phyloP scores from a whole-genome alignment of 2,329 filamentous ascomycete genomes.

The Aspergillus sp. region DNA sequence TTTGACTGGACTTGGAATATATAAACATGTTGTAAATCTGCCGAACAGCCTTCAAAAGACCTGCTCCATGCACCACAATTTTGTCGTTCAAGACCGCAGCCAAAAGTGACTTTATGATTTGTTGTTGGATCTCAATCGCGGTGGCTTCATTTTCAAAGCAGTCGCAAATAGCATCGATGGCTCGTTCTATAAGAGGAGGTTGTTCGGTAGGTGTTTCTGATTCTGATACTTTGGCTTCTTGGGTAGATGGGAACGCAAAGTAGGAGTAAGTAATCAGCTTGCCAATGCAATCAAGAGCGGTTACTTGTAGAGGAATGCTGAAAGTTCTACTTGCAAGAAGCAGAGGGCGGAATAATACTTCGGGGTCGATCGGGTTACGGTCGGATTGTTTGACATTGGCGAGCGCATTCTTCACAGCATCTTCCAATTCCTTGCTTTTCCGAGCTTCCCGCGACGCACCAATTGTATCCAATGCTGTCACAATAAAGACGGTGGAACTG shows the following conservation, averaged over 20 bases:
- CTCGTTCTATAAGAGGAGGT: conserved; percentile 86
- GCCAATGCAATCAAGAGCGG: conserved; percentile 94
- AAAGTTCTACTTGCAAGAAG: conserved; percentile 85
- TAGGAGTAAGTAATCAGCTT: conserved; percentile 99
- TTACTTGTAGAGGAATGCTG: conserved; percentile 82
- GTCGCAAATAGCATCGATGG: conserved; percentile 98
- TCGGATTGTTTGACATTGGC: conserved; percentile 84
- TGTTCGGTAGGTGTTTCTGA: conserved; percentile 35
- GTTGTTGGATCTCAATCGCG: conserved; percentile 85
- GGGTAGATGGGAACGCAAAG: conserved; percentile 71
- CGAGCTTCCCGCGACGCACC: conserved; percentile 87
- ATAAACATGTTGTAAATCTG: conserved; percentile 99
- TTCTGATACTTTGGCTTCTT: conserved; percentile 22
- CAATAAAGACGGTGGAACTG: conserved; percentile 94
- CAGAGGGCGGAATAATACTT: conserved; percentile 86
- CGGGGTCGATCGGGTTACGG: conserved; percentile 78
- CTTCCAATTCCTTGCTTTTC: conserved; percentile 79
- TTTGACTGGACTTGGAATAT: conserved; percentile 86
- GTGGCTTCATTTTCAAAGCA: conserved; percentile 98
- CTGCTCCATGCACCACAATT: conserved; percentile 95
- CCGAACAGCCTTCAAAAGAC: conserved; percentile 90
- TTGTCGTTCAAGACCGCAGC: conserved; percentile 98
- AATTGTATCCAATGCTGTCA: conserved; percentile 89
- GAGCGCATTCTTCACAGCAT: conserved; percentile 78
- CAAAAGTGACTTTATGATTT: conserved; percentile 95